Evolutionary conservation across 441 rosid genomes (phyloP).

Genomic region (Eruca vesicaria): DNA sequence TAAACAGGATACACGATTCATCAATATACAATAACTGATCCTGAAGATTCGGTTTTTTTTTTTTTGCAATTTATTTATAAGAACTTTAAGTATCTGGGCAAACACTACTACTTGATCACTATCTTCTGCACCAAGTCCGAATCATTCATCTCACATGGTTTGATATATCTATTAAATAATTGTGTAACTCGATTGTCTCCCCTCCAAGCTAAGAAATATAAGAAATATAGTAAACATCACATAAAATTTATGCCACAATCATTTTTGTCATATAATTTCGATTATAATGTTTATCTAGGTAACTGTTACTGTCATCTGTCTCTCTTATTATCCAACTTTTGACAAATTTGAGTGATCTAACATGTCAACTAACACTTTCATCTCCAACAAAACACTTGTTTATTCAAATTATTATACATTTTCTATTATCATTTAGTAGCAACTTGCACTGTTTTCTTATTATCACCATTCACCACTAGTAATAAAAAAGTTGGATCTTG

Average conservation of each 20-base stretch:
- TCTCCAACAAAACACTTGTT: conserved; percentile 2
- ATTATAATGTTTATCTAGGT: not conserved
- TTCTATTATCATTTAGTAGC: not conserved
- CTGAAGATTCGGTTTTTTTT: not conserved
- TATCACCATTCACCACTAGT: not conserved
- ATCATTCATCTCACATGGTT: conserved; percentile 24
- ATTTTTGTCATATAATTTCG: not conserved
- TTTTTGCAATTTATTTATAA: not conserved
- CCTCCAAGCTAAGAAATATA: conserved; percentile 27
- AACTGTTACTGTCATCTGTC: conserved; percentile 7
- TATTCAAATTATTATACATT: not conserved
- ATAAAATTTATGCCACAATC: not conserved
- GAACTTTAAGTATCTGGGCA: not conserved
- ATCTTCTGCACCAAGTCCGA: conserved; percentile 1
- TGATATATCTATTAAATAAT: conserved; percentile 9
- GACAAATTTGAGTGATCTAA: conserved; percentile 16
- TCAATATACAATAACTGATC: not conserved
- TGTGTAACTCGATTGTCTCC: conserved; percentile 16
- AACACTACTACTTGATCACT: not conserved
- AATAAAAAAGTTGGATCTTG: not conserved
- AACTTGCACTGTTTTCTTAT: not conserved
- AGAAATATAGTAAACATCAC: conserved; percentile 7
- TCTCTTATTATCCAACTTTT: conserved; percentile 12
- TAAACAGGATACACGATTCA: not conserved
- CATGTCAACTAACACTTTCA: conserved; percentile 25